Conservation (phyloP, 352 stramenopile species). For the Globisporangium echinulatum region DNA sequence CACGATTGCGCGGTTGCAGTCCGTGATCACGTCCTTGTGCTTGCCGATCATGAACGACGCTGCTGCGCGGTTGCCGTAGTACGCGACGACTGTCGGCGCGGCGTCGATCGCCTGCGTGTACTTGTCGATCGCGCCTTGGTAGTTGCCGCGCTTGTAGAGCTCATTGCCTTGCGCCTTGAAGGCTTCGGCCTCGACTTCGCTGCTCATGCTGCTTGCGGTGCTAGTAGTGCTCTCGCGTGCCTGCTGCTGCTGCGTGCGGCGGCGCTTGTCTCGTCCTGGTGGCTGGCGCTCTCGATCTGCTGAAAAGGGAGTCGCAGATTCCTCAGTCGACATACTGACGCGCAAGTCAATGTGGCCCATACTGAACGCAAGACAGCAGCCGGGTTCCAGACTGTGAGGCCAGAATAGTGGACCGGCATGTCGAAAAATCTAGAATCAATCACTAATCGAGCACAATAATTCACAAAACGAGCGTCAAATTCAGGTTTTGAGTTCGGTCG, state of each 20-base stretch:
- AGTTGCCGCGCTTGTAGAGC: conserved; percentile 90
- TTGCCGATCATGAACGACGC: conserved; percentile 88
- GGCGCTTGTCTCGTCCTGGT: not conserved
- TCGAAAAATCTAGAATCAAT: too few species aligned
- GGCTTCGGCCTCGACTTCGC: conserved; percentile 57
- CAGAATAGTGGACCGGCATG: too few species aligned
- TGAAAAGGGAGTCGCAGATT: too few species aligned
- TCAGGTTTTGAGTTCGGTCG: too few species aligned
- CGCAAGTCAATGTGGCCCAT: too few species aligned
- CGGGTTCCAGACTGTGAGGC: too few species aligned
- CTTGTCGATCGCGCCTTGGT: conserved; percentile 82
- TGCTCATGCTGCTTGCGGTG: conserved; percentile 18
- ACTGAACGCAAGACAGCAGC: too few species aligned
- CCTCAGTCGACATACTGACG: too few species aligned
- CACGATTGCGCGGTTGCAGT: conserved; percentile 88
- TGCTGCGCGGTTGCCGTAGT: conserved; percentile 89
- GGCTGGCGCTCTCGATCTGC: not conserved
- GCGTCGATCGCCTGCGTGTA: conserved; percentile 90
- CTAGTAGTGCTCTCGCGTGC: too few species aligned
- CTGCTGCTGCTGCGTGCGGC: conserved; percentile 5
- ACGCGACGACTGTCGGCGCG: conserved; percentile 75
- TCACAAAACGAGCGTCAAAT: too few species aligned
- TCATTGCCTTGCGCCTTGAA: conserved; percentile 88
- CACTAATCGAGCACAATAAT: too few species aligned
- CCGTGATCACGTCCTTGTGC: conserved; percentile 86